Base-by-base conservation (phyloP, 2,329 filamentous ascomycete species). In the Thermomyces lanuginosus region DNA sequence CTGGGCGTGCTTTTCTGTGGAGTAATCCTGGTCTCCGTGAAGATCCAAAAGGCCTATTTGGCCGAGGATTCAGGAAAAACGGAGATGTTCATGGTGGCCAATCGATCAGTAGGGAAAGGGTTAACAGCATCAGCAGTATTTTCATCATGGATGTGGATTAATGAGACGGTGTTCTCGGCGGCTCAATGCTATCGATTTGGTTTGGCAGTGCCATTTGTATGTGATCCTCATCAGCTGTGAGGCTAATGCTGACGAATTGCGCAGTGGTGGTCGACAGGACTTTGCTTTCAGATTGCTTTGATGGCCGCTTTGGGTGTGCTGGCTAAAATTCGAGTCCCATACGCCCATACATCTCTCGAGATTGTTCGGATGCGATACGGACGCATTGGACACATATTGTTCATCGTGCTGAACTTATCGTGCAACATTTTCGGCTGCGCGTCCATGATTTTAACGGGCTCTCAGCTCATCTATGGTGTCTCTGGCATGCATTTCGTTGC, bases 301-400 rank as follows among this genome's bases (percentile, higher is more conserved):
- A 63, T 65, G 55, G 58, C 60, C 2, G 50, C 51, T 1, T 44
- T 65, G 1, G 61, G 61, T 3, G 58, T 65, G 5, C 40, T 63
- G 22, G 56, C 56, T 8, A 65, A 64, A 38, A 50, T 63, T 17
- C 45, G 60, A 20, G 59, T 63, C 0, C 61, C 61, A 0, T 61
- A 63, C 30, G 61, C 61, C 0, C 61, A 64, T 30, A 64, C 61
- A 0, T 61, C 56, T 2, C 47, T 64, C 2, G 61, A 64, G 35
- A 62, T 65, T 22, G 56, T 64, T 20, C 49, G 50, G 3, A 56
- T 56, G 44, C 45, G 61, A 31, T 64, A 65, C 36, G 60, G 58
- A 4, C 53, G 45, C 13, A 39, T 52, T 8, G 53, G 45, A 0
- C 55, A 61, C 26, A 10, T 30, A 11, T 13, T 30, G 2, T 30